These are phyloP conservation scores for Claviceps citrina DNA, from an alignment of 2,329 filamentous ascomycete species.

Conservation along the genomic window DNA sequence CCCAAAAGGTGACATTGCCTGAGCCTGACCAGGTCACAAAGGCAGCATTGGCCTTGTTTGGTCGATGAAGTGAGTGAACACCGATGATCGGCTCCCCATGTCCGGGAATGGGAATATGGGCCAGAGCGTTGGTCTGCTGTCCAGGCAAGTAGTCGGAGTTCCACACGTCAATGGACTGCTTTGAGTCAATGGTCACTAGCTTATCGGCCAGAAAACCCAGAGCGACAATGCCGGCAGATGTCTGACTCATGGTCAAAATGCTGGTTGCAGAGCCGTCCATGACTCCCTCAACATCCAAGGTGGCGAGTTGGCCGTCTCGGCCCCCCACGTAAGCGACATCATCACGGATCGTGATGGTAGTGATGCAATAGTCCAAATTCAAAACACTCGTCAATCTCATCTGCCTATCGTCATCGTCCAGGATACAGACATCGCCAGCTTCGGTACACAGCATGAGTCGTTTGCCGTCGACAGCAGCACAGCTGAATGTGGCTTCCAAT, in stretches of 20 bases:
- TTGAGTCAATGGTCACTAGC: constrained; percentile 60
- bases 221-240: constrained; percentile 39
- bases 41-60: constrained; percentile 47
- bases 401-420: constrained; percentile 60
- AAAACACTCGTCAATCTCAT: constrained; percentile 55
- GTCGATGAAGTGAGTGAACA: constrained; percentile 46
- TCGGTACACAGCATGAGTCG: constrained; percentile 77
- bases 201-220: constrained; percentile 53
- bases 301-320: constrained; percentile 42
- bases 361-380: constrained; percentile 51
- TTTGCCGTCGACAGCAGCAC: constrained; percentile 56
- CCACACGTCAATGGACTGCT: constrained; percentile 59
- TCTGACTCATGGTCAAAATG: constrained; percentile 23
- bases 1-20: constrained; percentile 74
- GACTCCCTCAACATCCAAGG: constrained; percentile 35
- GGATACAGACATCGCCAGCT: constrained; percentile 72
- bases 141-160: constrained; percentile 29
- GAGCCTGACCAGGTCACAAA: constrained; percentile 84
- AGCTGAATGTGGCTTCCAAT: constrained; percentile 72
- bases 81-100: constrained; percentile 56
- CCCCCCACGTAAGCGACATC: constrained; percentile 53
- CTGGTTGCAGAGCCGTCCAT: constrained; percentile 26
- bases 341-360: constrained; percentile 47
- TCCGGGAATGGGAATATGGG: constrained; percentile 43
- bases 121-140: constrained; percentile 20